Conservation (phyloP, 164 flowering plant genomes). For the Vitis cinerea region DNA sequence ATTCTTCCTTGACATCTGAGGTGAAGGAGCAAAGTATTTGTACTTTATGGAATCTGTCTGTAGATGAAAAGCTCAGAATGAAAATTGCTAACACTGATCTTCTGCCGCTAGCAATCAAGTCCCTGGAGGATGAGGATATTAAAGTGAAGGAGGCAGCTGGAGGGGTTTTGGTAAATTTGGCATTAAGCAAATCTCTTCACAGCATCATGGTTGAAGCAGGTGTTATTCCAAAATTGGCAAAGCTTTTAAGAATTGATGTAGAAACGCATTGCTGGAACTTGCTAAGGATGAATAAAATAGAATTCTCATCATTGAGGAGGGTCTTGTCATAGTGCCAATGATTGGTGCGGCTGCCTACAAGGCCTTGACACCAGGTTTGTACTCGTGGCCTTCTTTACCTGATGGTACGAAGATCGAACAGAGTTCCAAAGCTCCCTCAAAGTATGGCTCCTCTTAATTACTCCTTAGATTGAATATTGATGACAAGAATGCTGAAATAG, state of each 20-base stretch:
- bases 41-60: conserved; percentile 83
- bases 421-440: conserved; percentile 49
- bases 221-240: conserved; percentile 77
- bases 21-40: conserved; percentile 78
- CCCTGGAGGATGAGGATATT: conserved; percentile 61
- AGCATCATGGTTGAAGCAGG: conserved; percentile 75
- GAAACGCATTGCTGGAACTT: conserved; percentile 68
- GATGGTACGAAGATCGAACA: conserved; percentile 75
- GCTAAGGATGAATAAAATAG: conserved; percentile 68
- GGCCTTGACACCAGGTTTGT: conserved; percentile 53
- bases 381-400: conserved; percentile 86
- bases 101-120: conserved; percentile 56
- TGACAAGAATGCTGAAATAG: conserved; percentile 41
- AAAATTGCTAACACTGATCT: conserved; percentile 59
- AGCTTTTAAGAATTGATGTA: conserved; percentile 35
- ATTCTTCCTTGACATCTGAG: conserved; percentile 51
- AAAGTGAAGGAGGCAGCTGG: conserved; percentile 79
- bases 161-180: conserved; percentile 76
- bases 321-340: conserved; percentile 72
- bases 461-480: conserved; percentile 70
- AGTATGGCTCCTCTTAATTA: conserved; percentile 76
- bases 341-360: conserved; percentile 73
- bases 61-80: conserved; percentile 57
- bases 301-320: conserved; percentile 84
- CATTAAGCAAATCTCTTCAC: conserved; percentile 59